Percentiles rank a stretch among this genome's conserved stretches.
These are phyloP conservation scores for Hypomontagnella submonticulosa DNA, from an alignment of 495 filamentous ascomycete species.

Conservation along the genomic window DNA sequence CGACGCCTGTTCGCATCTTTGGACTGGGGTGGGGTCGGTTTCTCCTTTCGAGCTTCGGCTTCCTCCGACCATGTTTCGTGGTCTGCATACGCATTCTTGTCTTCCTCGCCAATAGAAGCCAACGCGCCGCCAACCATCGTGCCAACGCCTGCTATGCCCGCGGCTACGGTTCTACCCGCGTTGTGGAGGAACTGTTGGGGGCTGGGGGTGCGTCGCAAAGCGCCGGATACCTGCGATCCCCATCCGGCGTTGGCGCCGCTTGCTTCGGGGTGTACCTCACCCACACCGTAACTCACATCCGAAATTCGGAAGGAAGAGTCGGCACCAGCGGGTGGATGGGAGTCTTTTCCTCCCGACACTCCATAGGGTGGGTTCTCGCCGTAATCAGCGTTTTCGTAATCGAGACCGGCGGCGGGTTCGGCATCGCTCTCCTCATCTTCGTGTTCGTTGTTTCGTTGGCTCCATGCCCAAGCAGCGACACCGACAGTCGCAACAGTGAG, in stretches of 20 bases:
- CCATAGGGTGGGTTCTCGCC: conserved; percentile 66
- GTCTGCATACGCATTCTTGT: conserved; percentile 81
- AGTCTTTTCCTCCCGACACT: conserved; percentile 51
- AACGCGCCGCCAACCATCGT: conserved; percentile 81
- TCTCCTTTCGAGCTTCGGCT: conserved; percentile 64
- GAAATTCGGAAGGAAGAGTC: conserved; percentile 46
- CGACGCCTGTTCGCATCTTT: conserved; percentile 59
- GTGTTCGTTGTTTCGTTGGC: conserved; percentile 79
- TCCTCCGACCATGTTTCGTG: conserved; percentile 88
- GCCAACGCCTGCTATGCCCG: conserved; percentile 85
- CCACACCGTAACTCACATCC: conserved; percentile 52
- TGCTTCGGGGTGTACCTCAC: conserved; percentile 48
- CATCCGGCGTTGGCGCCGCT: conserved; percentile 62
- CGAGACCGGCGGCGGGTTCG: conserved; percentile 55
- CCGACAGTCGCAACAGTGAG: conserved; percentile 86
- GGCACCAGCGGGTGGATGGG: conserved; percentile 49
- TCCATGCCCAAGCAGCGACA: conserved; percentile 92
- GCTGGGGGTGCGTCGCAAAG: conserved; percentile 86
- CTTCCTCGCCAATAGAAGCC: conserved; percentile 85
- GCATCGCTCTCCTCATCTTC: conserved; percentile 64
- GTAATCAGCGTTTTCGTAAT: conserved; percentile 62
- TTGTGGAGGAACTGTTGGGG: conserved; percentile 88
- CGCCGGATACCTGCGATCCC: conserved; percentile 81
- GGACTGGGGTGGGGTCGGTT: conserved; percentile 37
- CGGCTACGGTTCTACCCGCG: conserved; percentile 78